Conservation (phyloP, 495 filamentous ascomycete species). For the Xylaria grammica region DNA sequence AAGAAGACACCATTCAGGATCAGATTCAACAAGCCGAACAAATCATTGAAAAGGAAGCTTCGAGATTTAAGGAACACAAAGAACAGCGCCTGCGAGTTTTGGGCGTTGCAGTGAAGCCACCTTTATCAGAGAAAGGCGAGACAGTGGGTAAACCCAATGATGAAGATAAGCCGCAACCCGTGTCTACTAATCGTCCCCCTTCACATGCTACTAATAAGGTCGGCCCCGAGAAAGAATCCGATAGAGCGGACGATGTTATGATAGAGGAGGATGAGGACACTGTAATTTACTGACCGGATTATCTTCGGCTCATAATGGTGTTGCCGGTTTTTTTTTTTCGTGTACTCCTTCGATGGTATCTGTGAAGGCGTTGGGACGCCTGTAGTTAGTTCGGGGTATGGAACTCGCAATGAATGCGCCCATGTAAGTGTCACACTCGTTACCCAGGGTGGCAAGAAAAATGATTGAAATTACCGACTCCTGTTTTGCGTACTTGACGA, state of each 20-base stretch:
- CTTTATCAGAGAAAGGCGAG: conserved; percentile 22
- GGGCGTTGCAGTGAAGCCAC: conserved; percentile 35
- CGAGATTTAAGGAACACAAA: conserved; percentile 48
- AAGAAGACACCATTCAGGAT: conserved; percentile 52
- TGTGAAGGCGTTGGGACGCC: conserved; percentile 1
- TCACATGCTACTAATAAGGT: conserved; percentile 37
- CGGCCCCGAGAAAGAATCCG: conserved; percentile 52
- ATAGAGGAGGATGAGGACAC: conserved; percentile 81
- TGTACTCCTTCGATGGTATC: conserved; percentile 10
- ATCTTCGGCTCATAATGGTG: background rate
- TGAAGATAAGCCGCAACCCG: conserved; percentile 46
- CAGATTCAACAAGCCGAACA: conserved; percentile 54
- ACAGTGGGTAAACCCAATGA: conserved; percentile 55
- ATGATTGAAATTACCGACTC: conserved; percentile 3
- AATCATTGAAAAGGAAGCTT: conserved; percentile 49
- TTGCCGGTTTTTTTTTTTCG: conserved; percentile 5
- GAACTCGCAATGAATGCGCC: background rate
- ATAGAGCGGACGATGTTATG: conserved; percentile 74
- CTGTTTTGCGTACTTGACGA: background rate
- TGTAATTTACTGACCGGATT: conserved; percentile 71
- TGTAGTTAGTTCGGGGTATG: conserved; percentile 8
- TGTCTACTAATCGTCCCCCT: conserved; percentile 39
- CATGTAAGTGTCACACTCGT: conserved; percentile 4
- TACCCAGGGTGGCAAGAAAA: conserved; percentile 4
- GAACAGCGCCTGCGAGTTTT: conserved; percentile 35